Conservation (phyloP, 2,329 filamentous ascomycete genomes). For the Cadophora sp. region DNA sequence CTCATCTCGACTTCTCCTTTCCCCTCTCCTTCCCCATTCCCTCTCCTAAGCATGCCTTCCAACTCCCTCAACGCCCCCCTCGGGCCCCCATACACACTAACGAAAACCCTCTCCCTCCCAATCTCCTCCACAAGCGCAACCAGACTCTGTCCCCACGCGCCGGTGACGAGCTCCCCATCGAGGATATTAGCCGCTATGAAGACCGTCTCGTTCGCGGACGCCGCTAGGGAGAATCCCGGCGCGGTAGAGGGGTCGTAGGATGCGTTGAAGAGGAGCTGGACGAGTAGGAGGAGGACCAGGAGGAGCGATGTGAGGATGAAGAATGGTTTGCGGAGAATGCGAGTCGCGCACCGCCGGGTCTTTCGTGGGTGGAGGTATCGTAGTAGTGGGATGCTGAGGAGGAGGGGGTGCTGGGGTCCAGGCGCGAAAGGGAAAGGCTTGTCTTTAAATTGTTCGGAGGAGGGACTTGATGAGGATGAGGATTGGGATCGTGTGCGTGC, state of each 20-base stretch:
- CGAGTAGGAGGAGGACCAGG: conserved; percentile 33
- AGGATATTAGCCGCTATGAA: conserved; percentile 77
- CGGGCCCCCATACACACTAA: conserved; percentile 74
- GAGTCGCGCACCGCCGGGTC: conserved; percentile 29
- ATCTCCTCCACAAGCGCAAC: conserved; percentile 68
- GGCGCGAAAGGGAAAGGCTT: neutral
- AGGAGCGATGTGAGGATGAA: conserved; percentile 20
- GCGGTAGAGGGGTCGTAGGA: conserved; percentile 50
- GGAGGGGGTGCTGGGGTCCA: conserved; percentile 18
- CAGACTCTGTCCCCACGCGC: conserved; percentile 68
- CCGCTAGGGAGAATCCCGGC: conserved; percentile 2
- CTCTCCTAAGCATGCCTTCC: conserved; percentile 53
- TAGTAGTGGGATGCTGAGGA: neutral
- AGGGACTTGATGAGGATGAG: neutral
- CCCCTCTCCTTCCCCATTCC: no score
- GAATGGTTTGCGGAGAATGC: conserved; percentile 30
- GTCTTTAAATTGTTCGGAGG: conserved; percentile 18
- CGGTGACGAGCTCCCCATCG: conserved; percentile 68
- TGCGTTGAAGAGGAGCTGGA: conserved; percentile 47
- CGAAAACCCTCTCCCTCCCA: conserved; percentile 70
- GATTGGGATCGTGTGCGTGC: neutral
- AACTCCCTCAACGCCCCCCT: conserved; percentile 61
- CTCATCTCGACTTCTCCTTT: conserved; percentile 52
- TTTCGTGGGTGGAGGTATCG: neutral
- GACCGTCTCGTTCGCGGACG: conserved; percentile 61